Evolutionary conservation across 768 basidiomycete genomes (phyloP), one percentile per base, ranked within the genome.

Genomic region (Tephrocybe sp.): DNA sequence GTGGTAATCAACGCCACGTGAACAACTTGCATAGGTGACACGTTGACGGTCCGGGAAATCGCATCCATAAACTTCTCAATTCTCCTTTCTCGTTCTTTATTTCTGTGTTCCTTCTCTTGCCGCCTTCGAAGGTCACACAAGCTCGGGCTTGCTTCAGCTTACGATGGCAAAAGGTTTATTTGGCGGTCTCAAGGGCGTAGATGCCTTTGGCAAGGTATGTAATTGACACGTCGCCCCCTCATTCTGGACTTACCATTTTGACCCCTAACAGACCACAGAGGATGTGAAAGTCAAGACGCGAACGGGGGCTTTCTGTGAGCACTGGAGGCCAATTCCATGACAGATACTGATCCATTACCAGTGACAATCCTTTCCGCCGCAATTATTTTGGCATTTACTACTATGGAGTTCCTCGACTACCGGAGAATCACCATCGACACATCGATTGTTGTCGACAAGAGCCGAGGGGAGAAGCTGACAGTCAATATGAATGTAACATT

Each of bases 281-380:
- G 97, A 99, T 77, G 97, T 99, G 57, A 98, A 98, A 75, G 92
- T 99, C 73, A 94, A 94, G 79, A 98, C 97, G 28, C 84, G 94
- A 51, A 93, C 90, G 40, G 95, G 91, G 59, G 96, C 91, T 58
- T 76, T 94, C 61, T 76, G 94, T 96, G 60, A 68, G 90, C 74
- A 42, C 17, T 21, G 23, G 12, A 32, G 45, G 26, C 32, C 37
- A 43, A 39, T 48, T 23, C 12, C 17, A 34, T 43, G 15, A 17
- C 18, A 14, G 6, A 11, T 38, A 28, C 50, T 45, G 34, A 56
- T 53, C 57, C 46, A 43, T 34, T 8, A 54, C 40, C 59, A 98
- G 95, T 99, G 70, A 98, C 97, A 23, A 74, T 98, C 61, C 68
- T 96, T 58, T 91, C 95, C 25, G 84, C 91, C 54, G 89, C 90